phyloP scores from a whole-genome alignment of 2,329 filamentous ascomycete genomes.

The Elsinoe ampelina region DNA sequence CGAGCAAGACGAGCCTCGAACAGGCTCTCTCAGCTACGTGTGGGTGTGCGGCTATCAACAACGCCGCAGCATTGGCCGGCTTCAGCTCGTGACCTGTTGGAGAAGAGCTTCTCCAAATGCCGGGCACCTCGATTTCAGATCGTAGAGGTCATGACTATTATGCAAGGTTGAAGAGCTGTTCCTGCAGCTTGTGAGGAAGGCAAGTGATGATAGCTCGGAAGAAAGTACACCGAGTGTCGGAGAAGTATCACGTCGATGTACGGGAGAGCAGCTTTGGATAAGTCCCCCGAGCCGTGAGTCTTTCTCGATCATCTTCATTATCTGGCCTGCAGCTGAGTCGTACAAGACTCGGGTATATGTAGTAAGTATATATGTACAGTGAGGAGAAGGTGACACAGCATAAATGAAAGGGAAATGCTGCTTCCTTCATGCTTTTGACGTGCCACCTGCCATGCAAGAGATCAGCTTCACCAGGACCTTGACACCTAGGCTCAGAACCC shows the following conservation, averaged over 20 bases:
- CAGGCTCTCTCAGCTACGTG: background rate
- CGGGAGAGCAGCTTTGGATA: no score
- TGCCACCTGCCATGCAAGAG: conserved; percentile 7
- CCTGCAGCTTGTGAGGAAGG: background rate
- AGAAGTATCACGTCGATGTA: background rate
- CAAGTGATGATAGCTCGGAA: background rate
- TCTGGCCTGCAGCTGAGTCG: background rate
- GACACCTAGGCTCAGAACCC: conserved; percentile 32
- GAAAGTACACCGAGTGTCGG: background rate
- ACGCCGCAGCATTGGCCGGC: background rate
- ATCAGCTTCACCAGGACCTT: conserved; percentile 34
- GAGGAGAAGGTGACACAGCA: background rate
- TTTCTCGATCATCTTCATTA: background rate
- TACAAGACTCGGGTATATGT: background rate
- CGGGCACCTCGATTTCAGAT: background rate
- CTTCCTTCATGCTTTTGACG: background rate
- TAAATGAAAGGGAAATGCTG: background rate
- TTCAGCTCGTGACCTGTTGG: background rate
- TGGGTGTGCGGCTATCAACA: background rate
- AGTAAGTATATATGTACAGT: conserved; percentile 4
- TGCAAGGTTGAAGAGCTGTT: background rate
- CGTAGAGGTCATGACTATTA: background rate
- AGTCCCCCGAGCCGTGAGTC: no score
- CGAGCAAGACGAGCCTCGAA: background rate
- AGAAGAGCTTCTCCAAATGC: conserved; percentile 7